Evolutionary conservation across 148 eudicot species (phyloP).

Genomic region (Vaccinium macrocarpon): DNA sequence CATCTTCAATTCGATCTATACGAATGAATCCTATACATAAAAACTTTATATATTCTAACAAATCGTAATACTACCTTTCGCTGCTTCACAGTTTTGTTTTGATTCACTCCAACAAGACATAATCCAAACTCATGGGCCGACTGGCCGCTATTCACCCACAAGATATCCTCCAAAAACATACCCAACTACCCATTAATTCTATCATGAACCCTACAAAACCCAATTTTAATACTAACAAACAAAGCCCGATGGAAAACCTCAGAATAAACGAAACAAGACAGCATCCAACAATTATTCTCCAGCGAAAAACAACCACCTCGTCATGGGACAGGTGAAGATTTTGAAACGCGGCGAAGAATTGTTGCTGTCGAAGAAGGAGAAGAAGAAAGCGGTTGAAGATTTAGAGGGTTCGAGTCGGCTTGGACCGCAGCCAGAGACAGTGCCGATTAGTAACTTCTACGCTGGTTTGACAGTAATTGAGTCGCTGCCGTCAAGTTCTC

Average conservation of each 20-base stretch:
- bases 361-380: not conserved
- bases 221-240: slow-evolving; percentile 25
- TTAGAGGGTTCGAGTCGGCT: not conserved
- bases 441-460: slow-evolving; percentile 28
- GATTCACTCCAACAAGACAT: too few species aligned
- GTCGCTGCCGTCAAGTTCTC: slow-evolving; percentile 51
- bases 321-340: slow-evolving; percentile 37
- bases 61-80: too few species aligned
- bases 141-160: not conserved
- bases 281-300: not conserved
- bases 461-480: slow-evolving; percentile 45
- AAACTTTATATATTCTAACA: too few species aligned
- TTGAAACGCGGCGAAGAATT: slow-evolving; percentile 42
- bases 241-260: slow-evolving; percentile 11
- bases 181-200: not conserved
- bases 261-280: not conserved
- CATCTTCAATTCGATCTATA: too few species aligned
- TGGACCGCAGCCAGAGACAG: slow-evolving; percentile 8
- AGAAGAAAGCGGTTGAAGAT: not conserved
- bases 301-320: slow-evolving; percentile 13
- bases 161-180: not conserved
- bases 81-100: not conserved
- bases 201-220: not conserved
- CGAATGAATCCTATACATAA: too few species aligned
- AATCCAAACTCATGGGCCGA: not conserved